Conservation (phyloP, 31 red algal genomes). For the Asparagopsis taxiformis region DNA sequence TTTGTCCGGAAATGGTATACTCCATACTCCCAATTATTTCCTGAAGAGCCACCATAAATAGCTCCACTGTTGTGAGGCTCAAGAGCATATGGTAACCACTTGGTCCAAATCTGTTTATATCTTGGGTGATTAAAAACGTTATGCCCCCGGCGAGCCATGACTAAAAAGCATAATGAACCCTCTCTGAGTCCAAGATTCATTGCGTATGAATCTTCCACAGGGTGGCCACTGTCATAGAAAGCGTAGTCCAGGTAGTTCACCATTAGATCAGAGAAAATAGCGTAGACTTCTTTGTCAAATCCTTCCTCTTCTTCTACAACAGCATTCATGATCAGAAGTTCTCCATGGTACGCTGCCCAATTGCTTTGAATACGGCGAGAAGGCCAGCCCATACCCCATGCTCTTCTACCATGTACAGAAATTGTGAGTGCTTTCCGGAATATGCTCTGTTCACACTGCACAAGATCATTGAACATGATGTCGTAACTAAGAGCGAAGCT, state of each 20-base stretch:
- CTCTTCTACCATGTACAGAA: constrained; percentile 33
- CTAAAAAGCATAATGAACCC: constrained; percentile 60
- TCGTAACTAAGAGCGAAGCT: constrained; percentile 65
- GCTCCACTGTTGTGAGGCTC: constrained; percentile 65
- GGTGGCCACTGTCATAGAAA: constrained; percentile 73
- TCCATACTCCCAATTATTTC: constrained; percentile 56
- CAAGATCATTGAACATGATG: constrained; percentile 57
- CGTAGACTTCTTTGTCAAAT: constrained; percentile 33
- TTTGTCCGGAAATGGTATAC: not conserved
- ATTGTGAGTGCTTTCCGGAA: constrained; percentile 52
- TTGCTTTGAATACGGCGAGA: constrained; percentile 68
- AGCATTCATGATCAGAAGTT: constrained; percentile 32
- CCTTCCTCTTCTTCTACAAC: constrained; percentile 75
- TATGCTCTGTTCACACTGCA: constrained; percentile 15
- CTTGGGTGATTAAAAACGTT: constrained; percentile 73
- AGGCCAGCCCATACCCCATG: constrained; percentile 77
- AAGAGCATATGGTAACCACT: constrained; percentile 61
- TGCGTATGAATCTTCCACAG: constrained; percentile 70
- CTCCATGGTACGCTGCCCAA: constrained; percentile 76
- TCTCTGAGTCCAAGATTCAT: constrained; percentile 71
- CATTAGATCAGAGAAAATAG: constrained; percentile 60
- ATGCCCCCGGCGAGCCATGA: constrained; percentile 71
- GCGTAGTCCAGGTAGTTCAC: constrained; percentile 62
- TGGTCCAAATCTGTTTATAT: constrained; percentile 64
- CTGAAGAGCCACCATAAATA: constrained; percentile 68